phyloP scores from a whole-genome alignment of 768 basidiomycete genomes.

The Tylopilus felleus region DNA sequence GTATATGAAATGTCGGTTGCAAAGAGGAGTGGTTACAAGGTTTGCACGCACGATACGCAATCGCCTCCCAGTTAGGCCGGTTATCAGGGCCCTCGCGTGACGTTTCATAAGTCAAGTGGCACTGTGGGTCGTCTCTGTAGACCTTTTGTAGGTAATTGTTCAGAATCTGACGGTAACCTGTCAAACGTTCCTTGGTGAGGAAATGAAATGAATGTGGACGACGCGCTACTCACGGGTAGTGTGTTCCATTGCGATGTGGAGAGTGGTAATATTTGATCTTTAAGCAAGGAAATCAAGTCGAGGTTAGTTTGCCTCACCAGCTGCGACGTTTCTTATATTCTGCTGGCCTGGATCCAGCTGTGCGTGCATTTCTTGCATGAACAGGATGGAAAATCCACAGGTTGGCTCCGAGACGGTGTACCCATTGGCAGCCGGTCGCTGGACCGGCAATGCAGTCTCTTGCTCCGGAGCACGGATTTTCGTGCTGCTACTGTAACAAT shows the following conservation, averaged over 20 bases:
- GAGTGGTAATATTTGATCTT: background rate
- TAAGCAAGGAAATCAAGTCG: background rate
- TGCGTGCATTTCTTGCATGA: conserved; percentile 7
- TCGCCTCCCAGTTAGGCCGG: conserved; percentile 22
- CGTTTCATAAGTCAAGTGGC: conserved; percentile 17
- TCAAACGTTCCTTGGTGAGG: background rate
- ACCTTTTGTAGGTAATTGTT: conserved; percentile 23
- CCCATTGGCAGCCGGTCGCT: conserved; percentile 5
- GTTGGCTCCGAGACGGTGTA: conserved; percentile 16
- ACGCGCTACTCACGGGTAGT: conserved; percentile 9
- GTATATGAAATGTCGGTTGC: background rate
- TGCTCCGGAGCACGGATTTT: background rate
- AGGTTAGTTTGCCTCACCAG: background rate
- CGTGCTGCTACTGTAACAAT: background rate
- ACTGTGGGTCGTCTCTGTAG: conserved; percentile 13
- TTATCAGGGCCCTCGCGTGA: conserved; percentile 16
- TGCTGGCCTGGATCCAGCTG: conserved; percentile 3
- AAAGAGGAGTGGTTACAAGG: background rate
- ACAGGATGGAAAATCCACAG: conserved; percentile 16
- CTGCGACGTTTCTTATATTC: conserved; percentile 15
- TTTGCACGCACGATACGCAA: conserved; percentile 19
- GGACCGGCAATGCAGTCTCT: background rate
- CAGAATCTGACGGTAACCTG: conserved; percentile 21
- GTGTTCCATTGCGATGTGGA: conserved; percentile 4
- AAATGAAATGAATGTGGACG: background rate